Conservation (phyloP, 140 eudicot species). For the Bidens hawaiensis region DNA sequence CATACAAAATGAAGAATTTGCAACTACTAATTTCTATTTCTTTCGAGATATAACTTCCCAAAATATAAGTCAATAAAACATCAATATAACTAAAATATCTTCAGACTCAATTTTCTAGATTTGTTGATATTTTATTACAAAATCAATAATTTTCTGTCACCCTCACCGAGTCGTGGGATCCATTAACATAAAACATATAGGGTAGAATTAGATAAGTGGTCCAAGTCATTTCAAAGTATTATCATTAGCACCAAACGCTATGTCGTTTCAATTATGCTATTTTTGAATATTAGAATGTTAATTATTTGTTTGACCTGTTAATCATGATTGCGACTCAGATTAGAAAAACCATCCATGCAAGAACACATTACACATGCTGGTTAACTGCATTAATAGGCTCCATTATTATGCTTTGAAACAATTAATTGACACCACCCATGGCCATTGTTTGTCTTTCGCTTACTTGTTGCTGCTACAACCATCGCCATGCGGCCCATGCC, state of each 20-base stretch:
- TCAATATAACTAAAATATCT: constrained; percentile 1
- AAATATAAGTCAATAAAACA: neutral
- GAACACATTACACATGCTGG: constrained; percentile 17
- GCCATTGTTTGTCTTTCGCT: too few relatives aligned
- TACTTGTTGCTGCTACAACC: too few relatives aligned
- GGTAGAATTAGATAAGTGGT: constrained; percentile 11
- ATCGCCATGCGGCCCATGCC: too few relatives aligned
- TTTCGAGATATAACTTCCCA: neutral
- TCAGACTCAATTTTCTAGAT: neutral
- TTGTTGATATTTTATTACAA: neutral
- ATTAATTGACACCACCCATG: too few relatives aligned
- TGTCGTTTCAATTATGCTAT: neutral
- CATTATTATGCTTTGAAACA: neutral
- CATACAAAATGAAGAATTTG: neutral
- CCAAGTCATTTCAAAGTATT: constrained; percentile 4
- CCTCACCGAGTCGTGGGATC: constrained; percentile 6
- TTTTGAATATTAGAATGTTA: neutral
- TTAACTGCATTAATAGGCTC: neutral
- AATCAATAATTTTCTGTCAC: neutral
- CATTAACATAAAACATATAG: neutral
- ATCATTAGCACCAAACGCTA: neutral
- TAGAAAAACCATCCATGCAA: constrained; percentile 13
- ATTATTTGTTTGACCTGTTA: neutral
- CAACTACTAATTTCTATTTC: neutral
- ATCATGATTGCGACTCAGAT: neutral